Conservation (phyloP, 73 alveolate species). For the Paramecium tetraurelia region DNA sequence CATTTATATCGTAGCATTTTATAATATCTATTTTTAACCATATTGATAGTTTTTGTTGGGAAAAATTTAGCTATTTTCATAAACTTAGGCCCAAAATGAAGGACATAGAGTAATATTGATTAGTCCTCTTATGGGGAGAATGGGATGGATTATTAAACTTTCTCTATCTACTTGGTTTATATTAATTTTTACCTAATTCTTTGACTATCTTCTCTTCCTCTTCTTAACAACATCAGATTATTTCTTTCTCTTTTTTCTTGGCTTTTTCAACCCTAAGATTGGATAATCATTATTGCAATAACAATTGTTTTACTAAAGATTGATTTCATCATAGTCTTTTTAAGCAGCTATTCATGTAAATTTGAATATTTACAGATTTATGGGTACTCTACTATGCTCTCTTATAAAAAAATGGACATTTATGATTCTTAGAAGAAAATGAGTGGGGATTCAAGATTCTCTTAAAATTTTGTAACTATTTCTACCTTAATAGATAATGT, state of each 20-base stretch:
- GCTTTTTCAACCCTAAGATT: background rate
- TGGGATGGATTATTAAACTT: background rate
- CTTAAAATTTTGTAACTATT: background rate
- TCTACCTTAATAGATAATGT: background rate
- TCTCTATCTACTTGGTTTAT: background rate
- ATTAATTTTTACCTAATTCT: background rate
- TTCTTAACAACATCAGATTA: background rate
- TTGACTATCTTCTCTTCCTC: background rate
- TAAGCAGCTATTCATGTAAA: background rate
- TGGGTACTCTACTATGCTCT: background rate
- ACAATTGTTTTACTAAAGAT: background rate
- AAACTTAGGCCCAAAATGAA: background rate
- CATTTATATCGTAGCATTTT: background rate
- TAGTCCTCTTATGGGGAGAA: background rate
- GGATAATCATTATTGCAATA: background rate
- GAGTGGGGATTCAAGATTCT: background rate
- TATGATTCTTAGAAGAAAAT: background rate
- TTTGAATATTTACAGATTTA: background rate
- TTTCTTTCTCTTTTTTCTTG: background rate
- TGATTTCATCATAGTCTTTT: background rate
- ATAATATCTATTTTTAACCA: conserved; percentile 12
- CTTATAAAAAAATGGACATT: background rate
- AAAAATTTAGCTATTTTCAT: background rate
- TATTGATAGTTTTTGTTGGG: background rate
- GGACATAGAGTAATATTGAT: background rate